phyloP scores from a whole-genome alignment of 306 rosid species.

The Lathyrus aphaca region DNA sequence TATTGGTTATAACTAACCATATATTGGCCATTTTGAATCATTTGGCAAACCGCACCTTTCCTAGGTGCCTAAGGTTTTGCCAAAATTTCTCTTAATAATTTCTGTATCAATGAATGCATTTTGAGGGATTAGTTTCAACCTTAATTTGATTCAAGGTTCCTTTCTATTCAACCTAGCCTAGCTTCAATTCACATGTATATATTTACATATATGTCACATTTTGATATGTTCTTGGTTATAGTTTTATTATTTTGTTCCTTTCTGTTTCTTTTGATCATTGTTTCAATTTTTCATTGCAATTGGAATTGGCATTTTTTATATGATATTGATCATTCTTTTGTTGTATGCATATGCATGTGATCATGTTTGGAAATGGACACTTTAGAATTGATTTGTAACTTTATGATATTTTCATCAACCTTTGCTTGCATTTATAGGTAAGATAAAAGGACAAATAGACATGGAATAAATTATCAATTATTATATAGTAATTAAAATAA shows the following conservation, averaged over 20 bases:
- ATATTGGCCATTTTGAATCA: slow-evolving; percentile 28
- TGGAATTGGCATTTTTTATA: slow-evolving; percentile 4
- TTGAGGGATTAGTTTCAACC: slow-evolving; percentile 14
- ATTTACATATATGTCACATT: background rate
- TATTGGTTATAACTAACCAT: slow-evolving; percentile 1
- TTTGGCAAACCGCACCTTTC: slow-evolving; percentile 26
- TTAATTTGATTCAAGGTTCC: slow-evolving; percentile 4
- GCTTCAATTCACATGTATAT: slow-evolving; percentile 28
- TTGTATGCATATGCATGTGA: slow-evolving; percentile 14
- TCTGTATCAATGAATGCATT: background rate
- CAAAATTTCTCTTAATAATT: slow-evolving; percentile 6
- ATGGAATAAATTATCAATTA: background rate
- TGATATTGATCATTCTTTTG: background rate
- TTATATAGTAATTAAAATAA: no score
- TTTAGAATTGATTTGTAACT: slow-evolving; percentile 2
- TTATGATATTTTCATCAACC: slow-evolving; percentile 1
- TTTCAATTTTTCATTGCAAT: slow-evolving; percentile 18
- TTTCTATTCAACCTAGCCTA: background rate
- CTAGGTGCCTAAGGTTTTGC: slow-evolving; percentile 3
- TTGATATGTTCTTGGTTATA: background rate
- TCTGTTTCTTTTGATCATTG: background rate
- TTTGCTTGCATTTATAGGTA: slow-evolving; percentile 4
- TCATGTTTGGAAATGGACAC: background rate
- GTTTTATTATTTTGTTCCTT: background rate
- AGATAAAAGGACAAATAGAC: background rate